Base-by-base conservation (phyloP, 2,329 filamentous ascomycete species). In the Emericellopsis atlantica region DNA sequence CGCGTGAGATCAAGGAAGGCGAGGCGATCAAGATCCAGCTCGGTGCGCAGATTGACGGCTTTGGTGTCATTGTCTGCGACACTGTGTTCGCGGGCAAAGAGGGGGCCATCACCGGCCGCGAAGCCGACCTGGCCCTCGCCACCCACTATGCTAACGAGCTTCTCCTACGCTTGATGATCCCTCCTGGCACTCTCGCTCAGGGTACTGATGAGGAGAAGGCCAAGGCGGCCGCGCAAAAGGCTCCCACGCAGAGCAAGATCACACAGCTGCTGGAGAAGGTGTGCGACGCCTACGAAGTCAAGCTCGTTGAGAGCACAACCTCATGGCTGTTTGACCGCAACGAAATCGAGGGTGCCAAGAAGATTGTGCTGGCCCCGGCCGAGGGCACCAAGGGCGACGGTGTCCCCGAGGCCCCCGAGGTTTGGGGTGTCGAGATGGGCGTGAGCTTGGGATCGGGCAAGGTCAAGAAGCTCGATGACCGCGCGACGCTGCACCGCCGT, bases 21-120 rank as follows among this genome's bases (percentile, higher is more conserved):
- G 92, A 98, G 69, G 68, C 85, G 46, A 76, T 95, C 67, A 98
- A 98, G 78, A 92, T 98, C 61, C 92, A 98, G 69, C 79, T 98
- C n/a, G 92, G 92, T 57, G 92, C 92, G 40, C 92, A 98, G 69
- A 95, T 98, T 48, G 87, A 96, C 67, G 92, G 92, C 41, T 94
- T 96, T 57, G 88, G 87, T 53, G 84, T 90, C 51, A 95, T 98
- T 59, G 85, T 95, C 53, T 95, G 92, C 67, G 84, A 95, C 65
- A 94, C 87, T 45, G 73, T 96, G 51, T 63, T 95, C 44, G 81
- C 93, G 40, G 75, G 76, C 45, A 72, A 77, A 52, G 64, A 74
- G 39, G 67, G 74, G 43, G 79, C 76, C 49, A 66, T 93, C 51
- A 77, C 78, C 42, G 87, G 84, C 52, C 81, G 86, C 46, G 68